Evolutionary conservation across 805 yeast species (phyloP).

Genomic region (Candida awuae): DNA sequence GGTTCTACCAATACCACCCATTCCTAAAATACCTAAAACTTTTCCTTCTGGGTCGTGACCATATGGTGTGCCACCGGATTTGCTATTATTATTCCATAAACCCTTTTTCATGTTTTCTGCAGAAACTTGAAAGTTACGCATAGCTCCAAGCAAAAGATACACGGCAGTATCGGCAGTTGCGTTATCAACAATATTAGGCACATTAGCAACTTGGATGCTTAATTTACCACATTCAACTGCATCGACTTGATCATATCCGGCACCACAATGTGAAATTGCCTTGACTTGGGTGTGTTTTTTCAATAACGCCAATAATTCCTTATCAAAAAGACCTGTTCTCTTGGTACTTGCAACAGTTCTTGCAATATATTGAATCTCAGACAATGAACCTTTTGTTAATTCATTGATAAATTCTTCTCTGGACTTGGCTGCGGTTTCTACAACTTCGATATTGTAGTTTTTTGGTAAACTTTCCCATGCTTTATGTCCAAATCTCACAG

Average conservation of each 20-base stretch:
- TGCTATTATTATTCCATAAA: conserved; percentile 45
- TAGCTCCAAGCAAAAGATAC: conserved; percentile 41
- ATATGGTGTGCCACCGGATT: conserved; percentile 46
- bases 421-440: conserved; percentile 34
- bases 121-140: conserved; percentile 56
- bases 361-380: conserved; percentile 32
- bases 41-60: conserved; percentile 75
- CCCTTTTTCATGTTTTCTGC: conserved; percentile 47
- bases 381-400: conserved; percentile 29
- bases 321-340: conserved; percentile 37
- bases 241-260: conserved; percentile 51
- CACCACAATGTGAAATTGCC: conserved; percentile 43
- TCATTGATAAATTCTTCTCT: conserved; percentile 35
- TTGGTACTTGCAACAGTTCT: conserved; percentile 35
- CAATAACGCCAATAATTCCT: conserved; percentile 32
- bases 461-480: conserved; percentile 45
- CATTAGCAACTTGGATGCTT: conserved; percentile 43
- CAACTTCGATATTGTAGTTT: conserved; percentile 35
- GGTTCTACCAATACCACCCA: conserved; percentile 88
- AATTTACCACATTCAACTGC: conserved; percentile 32
- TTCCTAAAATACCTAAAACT: conserved; percentile 71
- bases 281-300: conserved; percentile 30
- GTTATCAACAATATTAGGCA: conserved; percentile 43
- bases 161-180: conserved; percentile 54
- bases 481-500: conserved; percentile 47